Base-by-base conservation (phyloP, 2,329 filamentous ascomycete genomes). In the Trichoderma afroharzianum region DNA sequence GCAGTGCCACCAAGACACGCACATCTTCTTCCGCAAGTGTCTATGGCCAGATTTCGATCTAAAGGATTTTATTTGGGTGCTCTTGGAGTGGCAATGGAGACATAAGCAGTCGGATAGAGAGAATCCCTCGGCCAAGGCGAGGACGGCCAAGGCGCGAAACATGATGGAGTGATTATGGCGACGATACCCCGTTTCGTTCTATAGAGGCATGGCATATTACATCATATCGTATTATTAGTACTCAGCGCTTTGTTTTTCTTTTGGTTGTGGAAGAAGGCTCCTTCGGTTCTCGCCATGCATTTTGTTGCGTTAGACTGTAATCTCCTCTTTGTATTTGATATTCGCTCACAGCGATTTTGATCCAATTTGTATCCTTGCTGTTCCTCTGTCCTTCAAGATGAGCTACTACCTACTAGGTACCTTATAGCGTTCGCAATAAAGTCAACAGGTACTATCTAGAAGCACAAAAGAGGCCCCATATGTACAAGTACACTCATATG, bases 11-110 rank as follows among this genome's bases (percentile, higher is more conserved):
- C 90, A 97, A 78, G 87, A 95, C 74, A 98, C 96, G 0, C 92
- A 97, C 72, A 92, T 99, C 74, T 93, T 97, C 72, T 99, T 98
- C 79, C 83, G 98, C 71, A 89, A 97, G 77, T 96, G 93, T 74
- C 85, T 97, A 73, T 99, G 96, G 96, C 96, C 96, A 2, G 94
- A 98, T 74, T 98, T 99, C 77, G 94, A 97, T 79, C 86, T 99
- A 5, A 95, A 94, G 90, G 89, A 95, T 72, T 98, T 98, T 81
- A 82, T 99, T 21, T 96, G 95, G 9, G 95, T 99, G 26, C 83
- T 99, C 68, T 85, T 98, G 63, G 94, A 97, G 80, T 99, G 96
- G 95, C 89, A 91, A 78, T 91, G 89, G 88, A 83, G 87, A 70
- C 85, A 88, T 77, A 89, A 89, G 82, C 83, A 88, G 74, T 84